Percentiles rank a stretch among this genome's conserved stretches.
Evolutionary conservation across 257 asterid species (phyloP).

Genomic region (Solanum stenotomum): DNA sequence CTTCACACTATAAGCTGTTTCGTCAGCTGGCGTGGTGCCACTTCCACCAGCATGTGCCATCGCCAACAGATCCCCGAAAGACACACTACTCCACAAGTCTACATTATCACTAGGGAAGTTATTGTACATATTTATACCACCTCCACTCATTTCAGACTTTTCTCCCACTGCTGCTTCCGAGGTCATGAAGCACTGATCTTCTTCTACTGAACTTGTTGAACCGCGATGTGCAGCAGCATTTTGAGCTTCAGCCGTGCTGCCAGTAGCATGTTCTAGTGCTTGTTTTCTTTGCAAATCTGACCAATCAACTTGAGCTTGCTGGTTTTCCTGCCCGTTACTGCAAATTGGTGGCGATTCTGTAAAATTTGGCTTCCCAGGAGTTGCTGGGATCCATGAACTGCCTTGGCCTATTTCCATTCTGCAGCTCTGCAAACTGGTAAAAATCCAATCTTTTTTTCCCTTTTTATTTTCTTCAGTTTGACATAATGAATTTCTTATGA

Average conservation of each 20-base stretch:
- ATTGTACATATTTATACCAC: not conserved
- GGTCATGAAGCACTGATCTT: slow-evolving; percentile 3
- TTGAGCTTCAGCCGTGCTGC: slow-evolving; percentile 3
- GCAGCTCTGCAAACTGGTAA: slow-evolving; percentile 23
- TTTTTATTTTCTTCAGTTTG: not conserved
- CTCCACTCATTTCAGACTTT: slow-evolving; percentile 7
- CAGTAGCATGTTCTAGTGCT: not conserved
- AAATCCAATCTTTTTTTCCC: slow-evolving; percentile 6
- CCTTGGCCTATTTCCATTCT: slow-evolving; percentile 42
- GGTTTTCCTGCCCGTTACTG: slow-evolving; percentile 13
- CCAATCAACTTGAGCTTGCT: slow-evolving; percentile 10
- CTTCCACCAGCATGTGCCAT: slow-evolving; percentile 18
- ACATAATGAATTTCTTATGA: not conserved
- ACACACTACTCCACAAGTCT: slow-evolving; percentile 16
- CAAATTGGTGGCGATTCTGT: slow-evolving; percentile 26
- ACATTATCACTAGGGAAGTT: slow-evolving; percentile 8
- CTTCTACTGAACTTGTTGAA: slow-evolving; percentile 1
- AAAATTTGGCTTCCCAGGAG: slow-evolving; percentile 51
- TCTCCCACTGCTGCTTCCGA: slow-evolving; percentile 17
- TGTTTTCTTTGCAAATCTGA: not conserved
- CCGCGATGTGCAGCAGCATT: slow-evolving; percentile 13
- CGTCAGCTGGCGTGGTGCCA: slow-evolving; percentile 30
- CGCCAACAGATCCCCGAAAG: slow-evolving; percentile 12
- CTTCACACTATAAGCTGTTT: slow-evolving; percentile 5
- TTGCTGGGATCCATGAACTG: slow-evolving; percentile 47